phyloP scores from a whole-genome alignment of 441 rosid genomes.

The Gossypium davidsonii region DNA sequence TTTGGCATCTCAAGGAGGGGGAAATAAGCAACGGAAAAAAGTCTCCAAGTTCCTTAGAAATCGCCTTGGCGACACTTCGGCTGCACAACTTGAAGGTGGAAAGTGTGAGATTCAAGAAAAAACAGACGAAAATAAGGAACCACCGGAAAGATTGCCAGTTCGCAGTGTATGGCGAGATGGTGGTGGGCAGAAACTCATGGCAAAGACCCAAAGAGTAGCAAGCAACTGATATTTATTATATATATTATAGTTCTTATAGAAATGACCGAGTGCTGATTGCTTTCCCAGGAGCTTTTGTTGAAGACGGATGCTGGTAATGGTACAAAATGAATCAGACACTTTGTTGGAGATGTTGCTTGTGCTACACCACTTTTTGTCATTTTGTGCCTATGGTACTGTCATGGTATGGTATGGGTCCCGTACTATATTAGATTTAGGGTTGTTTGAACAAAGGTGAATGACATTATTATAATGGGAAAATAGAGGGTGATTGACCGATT shows the following conservation, averaged over 20 bases:
- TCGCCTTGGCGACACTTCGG: conserved; percentile 34
- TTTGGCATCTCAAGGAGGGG: conserved; percentile 23
- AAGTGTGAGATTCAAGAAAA: conserved; percentile 19
- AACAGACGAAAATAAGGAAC: conserved; percentile 14
- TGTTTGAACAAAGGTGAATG: neutral
- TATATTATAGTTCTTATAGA: neutral
- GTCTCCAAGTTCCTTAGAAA: conserved; percentile 31
- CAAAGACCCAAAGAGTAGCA: conserved; percentile 12
- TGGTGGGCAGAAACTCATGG: conserved; percentile 31
- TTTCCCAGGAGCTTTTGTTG: neutral
- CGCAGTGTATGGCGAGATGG: conserved; percentile 41
- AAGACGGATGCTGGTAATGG: neutral
- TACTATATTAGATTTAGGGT: neutral
- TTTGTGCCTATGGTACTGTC: neutral
- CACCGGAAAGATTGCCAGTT: conserved; percentile 17
- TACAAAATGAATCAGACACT: too few species aligned
- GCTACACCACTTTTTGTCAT: neutral
- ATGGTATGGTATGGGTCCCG: too few species aligned
- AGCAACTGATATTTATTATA: conserved; percentile 8
- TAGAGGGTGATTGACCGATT: neutral
- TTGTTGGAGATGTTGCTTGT: neutral
- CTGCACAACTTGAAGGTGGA: conserved; percentile 13
- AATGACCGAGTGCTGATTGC: neutral
- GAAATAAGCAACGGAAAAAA: conserved; percentile 33
- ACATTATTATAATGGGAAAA: neutral